Base-by-base conservation (phyloP, 441 rosid species). In the Monsonia emarginata region DNA sequence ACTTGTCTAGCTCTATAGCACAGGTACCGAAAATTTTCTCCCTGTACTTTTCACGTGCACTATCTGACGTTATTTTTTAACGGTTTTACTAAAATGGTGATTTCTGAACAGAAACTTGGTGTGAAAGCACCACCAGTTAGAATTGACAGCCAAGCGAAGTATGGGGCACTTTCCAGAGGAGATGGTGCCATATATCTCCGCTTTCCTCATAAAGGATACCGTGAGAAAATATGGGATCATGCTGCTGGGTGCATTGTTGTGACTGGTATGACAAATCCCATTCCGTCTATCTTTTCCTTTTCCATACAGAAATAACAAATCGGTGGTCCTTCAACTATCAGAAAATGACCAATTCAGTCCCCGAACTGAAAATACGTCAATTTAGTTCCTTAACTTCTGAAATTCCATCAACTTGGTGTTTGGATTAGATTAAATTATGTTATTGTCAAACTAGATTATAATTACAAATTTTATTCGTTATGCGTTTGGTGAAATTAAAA, bases 211-310 rank as follows among this genome's bases (percentile, higher is more conserved):
- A 67, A 70, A 74, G 97, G 99, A 46, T 78, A 94, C 75, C 88
- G 82, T 16, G 97, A 94, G 71, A 74, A 79, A 63, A 94, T 91
- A 81, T 91, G 97, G 97, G 97, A 94, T 81, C 99, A 94, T 78
- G 99, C 97, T 34, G 89, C 96, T 18, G 96, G 99, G 48, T 80
- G 77, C 68, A 88, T 94, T 56, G 90, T 94, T 59, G 91, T 89
- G 44, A 86, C 88, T 65, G 97, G 97, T 90, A 85, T 28, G 38
- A 28, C 64, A 65, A 38, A 71, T 72, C 54, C 64, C 28, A 19
- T 40, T 38, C 28, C 36, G 6, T 70, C 21, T 66, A 32, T 52
- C 38, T 50, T 56, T 34, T 34, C 19, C 44, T 6, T 38, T 28
- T 40, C 30, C 0, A 44, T n/a, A 5, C n/a, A n/a, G 52, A 16